Percentiles rank a stretch among this genome's conserved stretches.
phyloP scores from a whole-genome alignment of 169 alveolate genomes.

The Hepatocystis sp. region DNA sequence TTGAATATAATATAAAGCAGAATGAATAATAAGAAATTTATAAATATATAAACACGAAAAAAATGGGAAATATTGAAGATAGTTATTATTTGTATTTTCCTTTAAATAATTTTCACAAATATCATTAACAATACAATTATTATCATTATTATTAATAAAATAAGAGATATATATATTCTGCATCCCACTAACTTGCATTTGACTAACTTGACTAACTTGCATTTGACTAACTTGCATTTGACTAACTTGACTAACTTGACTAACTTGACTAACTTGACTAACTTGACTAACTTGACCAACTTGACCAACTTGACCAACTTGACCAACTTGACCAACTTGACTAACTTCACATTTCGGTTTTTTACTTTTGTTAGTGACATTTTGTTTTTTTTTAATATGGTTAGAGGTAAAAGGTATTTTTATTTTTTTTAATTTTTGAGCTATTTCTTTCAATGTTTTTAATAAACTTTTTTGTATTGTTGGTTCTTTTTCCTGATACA shows the following conservation, averaged over 20 bases:
- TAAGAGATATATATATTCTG: no score
- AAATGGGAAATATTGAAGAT: neutral
- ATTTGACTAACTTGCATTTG: neutral
- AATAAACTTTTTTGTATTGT: conserved; percentile 21
- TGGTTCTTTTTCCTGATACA: conserved; percentile 64
- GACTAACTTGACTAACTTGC: neutral
- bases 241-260: neutral
- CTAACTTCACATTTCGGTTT: neutral
- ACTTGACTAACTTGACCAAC: neutral
- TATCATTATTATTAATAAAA: neutral
- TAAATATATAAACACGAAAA: conserved; percentile 55
- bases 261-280: neutral
- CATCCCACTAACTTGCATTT: no score
- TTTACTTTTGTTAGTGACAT: neutral
- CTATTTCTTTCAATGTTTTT: conserved; percentile 39
- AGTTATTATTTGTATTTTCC: neutral
- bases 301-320: neutral
- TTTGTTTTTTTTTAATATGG: no score
- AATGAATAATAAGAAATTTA: conserved; percentile 30
- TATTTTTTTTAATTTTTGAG: conserved; percentile 29
- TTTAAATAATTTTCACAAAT: conserved; percentile 41
- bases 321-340: neutral
- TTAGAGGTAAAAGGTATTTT: neutral
- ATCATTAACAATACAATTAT: conserved; percentile 5
- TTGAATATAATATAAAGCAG: conserved; percentile 14